A percentile compares a stretch with the other conserved stretches of the same genome.
phyloP scores from a whole-genome alignment of 768 basidiomycete genomes.

The Strobilomyces echinocephalus region DNA sequence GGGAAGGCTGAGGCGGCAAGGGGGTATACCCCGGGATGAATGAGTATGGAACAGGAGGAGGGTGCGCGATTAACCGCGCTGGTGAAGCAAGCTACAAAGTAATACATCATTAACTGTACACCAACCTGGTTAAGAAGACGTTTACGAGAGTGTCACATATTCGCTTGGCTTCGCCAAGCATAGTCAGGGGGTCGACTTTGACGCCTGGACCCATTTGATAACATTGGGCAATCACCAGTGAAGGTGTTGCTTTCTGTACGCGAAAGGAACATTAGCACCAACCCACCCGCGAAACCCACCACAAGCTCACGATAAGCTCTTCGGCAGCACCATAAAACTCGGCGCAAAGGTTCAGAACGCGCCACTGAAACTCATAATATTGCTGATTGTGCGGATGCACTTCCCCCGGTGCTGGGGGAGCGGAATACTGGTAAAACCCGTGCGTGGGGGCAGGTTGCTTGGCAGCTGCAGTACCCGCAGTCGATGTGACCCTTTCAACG shows the following conservation, averaged over 20 bases:
- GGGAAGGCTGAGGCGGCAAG: slow-evolving; percentile 19
- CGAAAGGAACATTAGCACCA: slow-evolving; percentile 7
- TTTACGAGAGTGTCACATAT: slow-evolving; percentile 73
- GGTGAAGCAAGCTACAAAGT: slow-evolving; percentile 64
- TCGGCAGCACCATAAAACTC: slow-evolving; percentile 86
- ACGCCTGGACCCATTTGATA: slow-evolving; percentile 67
- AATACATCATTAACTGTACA: slow-evolving; percentile 8
- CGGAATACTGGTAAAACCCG: slow-evolving; percentile 43
- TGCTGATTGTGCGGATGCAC: slow-evolving; percentile 65
- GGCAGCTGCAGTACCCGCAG: slow-evolving; percentile 13
- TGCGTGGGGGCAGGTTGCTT: slow-evolving; percentile 33
- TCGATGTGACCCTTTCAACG: slow-evolving; percentile 21
- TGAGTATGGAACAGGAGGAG: slow-evolving; percentile 58
- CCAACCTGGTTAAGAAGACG: neutral
- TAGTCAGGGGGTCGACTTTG: slow-evolving; percentile 68
- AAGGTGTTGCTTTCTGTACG: slow-evolving; percentile 51
- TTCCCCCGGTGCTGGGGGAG: slow-evolving; percentile 40
- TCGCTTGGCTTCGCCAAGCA: slow-evolving; percentile 73
- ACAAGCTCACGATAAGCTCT: slow-evolving; percentile 66
- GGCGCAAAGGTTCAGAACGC: slow-evolving; percentile 73
- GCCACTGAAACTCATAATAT: slow-evolving; percentile 86
- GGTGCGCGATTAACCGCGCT: slow-evolving; percentile 58
- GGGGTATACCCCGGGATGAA: slow-evolving; percentile 38
- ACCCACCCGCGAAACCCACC: slow-evolving; percentile 5
- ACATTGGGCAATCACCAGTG: slow-evolving; percentile 73